phyloP scores from a whole-genome alignment of 495 filamentous ascomycete genomes.

The Xanthoparmelia taractica region DNA sequence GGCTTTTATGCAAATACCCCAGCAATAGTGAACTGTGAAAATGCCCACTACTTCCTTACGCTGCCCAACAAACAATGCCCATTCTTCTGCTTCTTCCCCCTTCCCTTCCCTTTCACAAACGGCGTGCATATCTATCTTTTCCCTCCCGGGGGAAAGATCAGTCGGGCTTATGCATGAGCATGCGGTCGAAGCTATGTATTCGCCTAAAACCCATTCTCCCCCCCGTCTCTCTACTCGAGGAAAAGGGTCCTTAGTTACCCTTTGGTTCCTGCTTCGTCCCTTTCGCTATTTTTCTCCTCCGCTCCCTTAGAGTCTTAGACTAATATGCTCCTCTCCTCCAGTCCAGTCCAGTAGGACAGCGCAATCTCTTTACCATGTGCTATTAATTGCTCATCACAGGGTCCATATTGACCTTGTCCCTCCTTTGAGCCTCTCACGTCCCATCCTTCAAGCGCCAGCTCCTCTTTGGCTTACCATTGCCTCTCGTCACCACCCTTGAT shows the following conservation, averaged over 20 bases:
- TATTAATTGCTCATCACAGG: constrained; percentile 15
- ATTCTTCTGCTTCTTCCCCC: neutral
- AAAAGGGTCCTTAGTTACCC: neutral
- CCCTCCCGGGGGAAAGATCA: neutral
- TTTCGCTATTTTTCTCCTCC: constrained; percentile 1
- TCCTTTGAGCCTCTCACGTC: constrained; percentile 3
- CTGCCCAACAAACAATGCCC: neutral
- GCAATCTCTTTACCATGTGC: neutral
- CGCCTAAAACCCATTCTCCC: neutral
- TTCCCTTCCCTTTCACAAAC: neutral
- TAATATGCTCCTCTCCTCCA: neutral
- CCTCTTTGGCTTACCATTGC: constrained; percentile 22
- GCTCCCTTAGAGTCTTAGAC: neutral
- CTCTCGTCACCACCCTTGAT: constrained; percentile 12
- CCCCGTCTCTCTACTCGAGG: neutral
- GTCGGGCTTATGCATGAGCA: neutral
- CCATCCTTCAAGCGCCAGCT: constrained; percentile 24
- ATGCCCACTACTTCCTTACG: too few relatives aligned
- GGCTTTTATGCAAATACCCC: neutral
- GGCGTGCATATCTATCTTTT: neutral
- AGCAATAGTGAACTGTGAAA: neutral
- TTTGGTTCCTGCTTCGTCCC: constrained; percentile 1
- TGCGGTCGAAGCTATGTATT: neutral
- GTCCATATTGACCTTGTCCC: neutral
- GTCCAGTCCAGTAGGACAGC: neutral